Percentiles rank a stretch among this genome's conserved stretches.
Conservation (phyloP, 768 basidiomycete species). For the Trichaptum fuscoviolaceum region DNA sequence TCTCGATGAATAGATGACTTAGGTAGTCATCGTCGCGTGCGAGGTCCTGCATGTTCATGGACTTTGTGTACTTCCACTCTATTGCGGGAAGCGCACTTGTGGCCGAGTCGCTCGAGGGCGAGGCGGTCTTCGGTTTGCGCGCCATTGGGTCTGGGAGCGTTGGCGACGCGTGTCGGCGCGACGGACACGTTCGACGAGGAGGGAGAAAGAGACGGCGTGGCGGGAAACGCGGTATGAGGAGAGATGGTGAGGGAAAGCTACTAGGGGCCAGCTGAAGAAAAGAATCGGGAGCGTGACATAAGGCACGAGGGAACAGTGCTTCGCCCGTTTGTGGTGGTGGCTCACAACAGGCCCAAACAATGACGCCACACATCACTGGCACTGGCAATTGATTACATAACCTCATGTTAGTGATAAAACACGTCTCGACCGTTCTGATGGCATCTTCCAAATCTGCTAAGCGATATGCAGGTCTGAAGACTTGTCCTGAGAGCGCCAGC, state of each 20-base stretch:
- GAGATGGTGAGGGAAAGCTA: not conserved
- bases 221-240: not conserved
- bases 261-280: slow-evolving; percentile 1
- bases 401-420: not conserved
- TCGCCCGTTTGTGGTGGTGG: not conserved
- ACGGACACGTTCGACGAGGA: not conserved
- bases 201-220: not conserved
- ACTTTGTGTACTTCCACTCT: slow-evolving; percentile 74
- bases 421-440: not conserved
- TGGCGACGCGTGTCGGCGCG: not conserved
- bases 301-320: not conserved
- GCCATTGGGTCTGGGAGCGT: not conserved
- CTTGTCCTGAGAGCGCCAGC: not conserved
- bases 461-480: not conserved
- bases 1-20: slow-evolving; percentile 84
- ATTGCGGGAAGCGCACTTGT: not conserved
- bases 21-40: slow-evolving; percentile 90
- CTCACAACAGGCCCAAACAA: not conserved
- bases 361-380: not conserved
- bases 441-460: not conserved
- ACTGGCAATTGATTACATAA: not conserved
- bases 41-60: slow-evolving; percentile 88
- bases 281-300: not conserved
- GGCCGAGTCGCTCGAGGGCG: not conserved
- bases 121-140: not conserved